Evolutionary conservation across 2,329 filamentous ascomycete genomes (phyloP).

Genomic region (Calonectria pseudoturangicola): DNA sequence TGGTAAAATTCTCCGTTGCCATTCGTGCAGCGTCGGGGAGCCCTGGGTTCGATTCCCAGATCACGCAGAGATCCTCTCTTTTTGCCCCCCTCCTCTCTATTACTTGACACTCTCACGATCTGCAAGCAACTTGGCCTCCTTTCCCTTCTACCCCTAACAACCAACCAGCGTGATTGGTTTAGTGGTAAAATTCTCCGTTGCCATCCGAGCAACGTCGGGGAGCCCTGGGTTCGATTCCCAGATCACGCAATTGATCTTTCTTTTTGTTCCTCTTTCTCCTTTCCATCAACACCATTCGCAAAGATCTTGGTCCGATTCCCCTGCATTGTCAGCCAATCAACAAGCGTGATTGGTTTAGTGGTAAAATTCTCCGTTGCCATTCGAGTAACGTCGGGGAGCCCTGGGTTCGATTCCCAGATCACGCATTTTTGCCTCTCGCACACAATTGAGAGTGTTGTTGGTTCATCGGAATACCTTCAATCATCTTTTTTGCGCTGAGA

Average conservation of each 20-base stretch:
- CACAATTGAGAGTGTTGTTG: not conserved
- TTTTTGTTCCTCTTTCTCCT: too few species aligned
- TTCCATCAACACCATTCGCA: too few species aligned
- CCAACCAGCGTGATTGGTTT: too few species aligned
- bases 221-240: too few species aligned
- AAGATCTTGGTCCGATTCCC: too few species aligned
- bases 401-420: slow-evolving; percentile 39
- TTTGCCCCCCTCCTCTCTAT: not conserved
- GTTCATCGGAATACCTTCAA: not conserved
- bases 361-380: slow-evolving; percentile 40
- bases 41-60: slow-evolving; percentile 39
- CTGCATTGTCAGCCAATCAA: too few species aligned
- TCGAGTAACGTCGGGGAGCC: slow-evolving; percentile 35
- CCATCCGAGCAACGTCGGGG: too few species aligned
- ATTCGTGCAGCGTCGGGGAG: slow-evolving; percentile 36
- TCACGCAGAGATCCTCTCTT: slow-evolving; percentile 15
- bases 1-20: slow-evolving; percentile 40
- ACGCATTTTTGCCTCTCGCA: slow-evolving; percentile 6
- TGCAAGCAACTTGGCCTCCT: too few species aligned
- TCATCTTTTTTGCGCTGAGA: not conserved
- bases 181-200: too few species aligned
- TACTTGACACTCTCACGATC: too few species aligned
- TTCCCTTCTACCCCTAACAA: too few species aligned
- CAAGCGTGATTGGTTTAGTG: slow-evolving; percentile 31
- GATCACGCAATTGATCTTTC: too few species aligned